Evolutionary conservation across 2,329 filamentous ascomycete genomes (phyloP).

Genomic region (Pseudogymnoascus sp.): DNA sequence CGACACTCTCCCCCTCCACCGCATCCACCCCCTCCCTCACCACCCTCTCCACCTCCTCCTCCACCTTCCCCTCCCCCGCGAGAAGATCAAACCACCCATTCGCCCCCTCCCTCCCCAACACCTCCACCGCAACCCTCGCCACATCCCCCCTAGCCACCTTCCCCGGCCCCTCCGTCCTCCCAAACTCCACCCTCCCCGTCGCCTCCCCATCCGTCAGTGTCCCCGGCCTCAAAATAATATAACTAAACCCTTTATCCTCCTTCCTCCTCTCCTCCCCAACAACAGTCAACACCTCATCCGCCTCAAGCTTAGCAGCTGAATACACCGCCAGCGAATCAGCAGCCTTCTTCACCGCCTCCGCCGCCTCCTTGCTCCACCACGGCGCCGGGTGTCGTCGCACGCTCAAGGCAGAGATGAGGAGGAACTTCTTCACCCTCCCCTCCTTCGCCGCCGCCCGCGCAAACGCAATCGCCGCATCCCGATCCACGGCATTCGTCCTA

Average conservation of each 20-base stretch:
- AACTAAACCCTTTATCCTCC: conserved; percentile 26
- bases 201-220: conserved; percentile 40
- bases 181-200: conserved; percentile 33
- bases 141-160: conserved; percentile 48
- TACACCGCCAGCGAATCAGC: conserved; percentile 40
- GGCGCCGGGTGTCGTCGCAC: conserved; percentile 42
- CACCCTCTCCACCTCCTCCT: conserved; percentile 39
- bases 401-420: conserved; percentile 54
- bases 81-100: conserved; percentile 48
- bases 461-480: conserved; percentile 54
- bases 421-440: conserved; percentile 49
- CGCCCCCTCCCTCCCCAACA: conserved; percentile 39
- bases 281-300: conserved; percentile 48
- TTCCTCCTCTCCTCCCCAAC: conserved; percentile 32
- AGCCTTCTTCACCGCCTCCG: conserved; percentile 33
- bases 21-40: conserved; percentile 38
- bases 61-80: conserved; percentile 42
- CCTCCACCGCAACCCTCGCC: conserved; percentile 45
- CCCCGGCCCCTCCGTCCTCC: conserved; percentile 31
- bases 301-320: conserved; percentile 51
- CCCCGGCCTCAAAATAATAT: conserved; percentile 46
- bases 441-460: conserved; percentile 49
- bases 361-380: conserved; percentile 47
- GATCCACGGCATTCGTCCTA: conserved; percentile 49
- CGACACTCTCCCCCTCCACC: conserved; percentile 41